Percentiles rank a stretch among this genome's conserved stretches.
These are phyloP conservation scores for Alternaria atra DNA, from an alignment of 2,329 filamentous ascomycete genomes.

Conservation along the genomic window DNA sequence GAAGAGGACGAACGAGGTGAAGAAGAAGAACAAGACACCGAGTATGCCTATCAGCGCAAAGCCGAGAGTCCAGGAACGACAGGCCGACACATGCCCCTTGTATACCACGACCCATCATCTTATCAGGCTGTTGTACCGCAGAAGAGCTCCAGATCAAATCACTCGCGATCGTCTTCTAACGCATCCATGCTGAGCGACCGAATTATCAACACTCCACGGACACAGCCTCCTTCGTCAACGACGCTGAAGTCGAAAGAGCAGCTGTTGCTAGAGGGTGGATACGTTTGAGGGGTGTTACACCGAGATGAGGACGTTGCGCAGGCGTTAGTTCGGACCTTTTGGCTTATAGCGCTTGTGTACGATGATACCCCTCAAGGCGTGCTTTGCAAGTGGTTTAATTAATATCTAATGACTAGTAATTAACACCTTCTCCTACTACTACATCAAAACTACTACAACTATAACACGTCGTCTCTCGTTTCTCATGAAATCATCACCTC, in stretches of 20 bases:
- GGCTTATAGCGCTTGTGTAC: neutral
- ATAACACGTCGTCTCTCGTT: conserved; percentile 3
- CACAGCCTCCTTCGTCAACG: neutral
- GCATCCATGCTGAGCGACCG: neutral
- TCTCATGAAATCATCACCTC: conserved; percentile 8
- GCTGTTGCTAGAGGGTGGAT: neutral
- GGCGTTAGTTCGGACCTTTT: neutral
- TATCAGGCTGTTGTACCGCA: too few relatives aligned
- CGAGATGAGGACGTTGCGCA: neutral
- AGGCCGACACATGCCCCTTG: neutral
- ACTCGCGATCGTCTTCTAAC: neutral
- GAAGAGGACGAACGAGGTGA: neutral
- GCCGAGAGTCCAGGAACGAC: neutral
- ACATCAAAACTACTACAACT: neutral
- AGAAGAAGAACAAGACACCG: neutral
- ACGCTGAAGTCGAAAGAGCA: neutral
- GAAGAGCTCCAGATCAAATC: neutral
- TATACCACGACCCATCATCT: neutral
- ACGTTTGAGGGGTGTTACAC: neutral
- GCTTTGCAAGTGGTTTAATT: neutral
- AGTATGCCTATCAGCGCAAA: neutral
- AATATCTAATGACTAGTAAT: neutral
- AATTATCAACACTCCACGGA: neutral
- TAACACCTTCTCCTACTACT: neutral
- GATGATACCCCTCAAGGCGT: neutral